phyloP scores from a whole-genome alignment of 2,329 filamentous ascomycete genomes.

The Pestalotiopsis sp. region DNA sequence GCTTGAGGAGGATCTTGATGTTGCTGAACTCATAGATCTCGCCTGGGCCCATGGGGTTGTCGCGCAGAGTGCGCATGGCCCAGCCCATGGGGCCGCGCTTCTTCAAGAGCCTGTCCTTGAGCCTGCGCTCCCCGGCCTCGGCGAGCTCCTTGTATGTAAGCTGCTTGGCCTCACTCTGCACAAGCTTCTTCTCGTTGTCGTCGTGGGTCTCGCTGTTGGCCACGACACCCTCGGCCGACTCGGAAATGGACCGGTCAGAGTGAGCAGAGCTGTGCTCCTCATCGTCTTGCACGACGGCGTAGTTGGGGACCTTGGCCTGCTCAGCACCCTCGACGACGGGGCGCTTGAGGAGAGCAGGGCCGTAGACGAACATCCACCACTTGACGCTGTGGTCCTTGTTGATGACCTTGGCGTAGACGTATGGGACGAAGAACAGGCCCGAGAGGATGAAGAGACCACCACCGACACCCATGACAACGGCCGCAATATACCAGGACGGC shows the following conservation, averaged over 20 bases:
- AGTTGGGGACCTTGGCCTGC: conserved; percentile 68
- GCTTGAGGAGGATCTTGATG: conserved; percentile 63
- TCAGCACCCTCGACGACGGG: conserved; percentile 55
- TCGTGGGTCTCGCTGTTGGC: conserved; percentile 11
- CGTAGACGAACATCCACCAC: conserved; percentile 64
- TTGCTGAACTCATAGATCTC: conserved; percentile 76
- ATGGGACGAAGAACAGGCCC: conserved; percentile 75
- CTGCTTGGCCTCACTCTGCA: conserved; percentile 50
- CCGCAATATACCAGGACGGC: conserved; percentile 67
- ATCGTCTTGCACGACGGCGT: conserved; percentile 73
- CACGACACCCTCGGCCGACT: conserved; percentile 2
- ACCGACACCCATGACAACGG: conserved; percentile 68
- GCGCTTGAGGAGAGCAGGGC: conserved; percentile 67
- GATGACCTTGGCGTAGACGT: conserved; percentile 66
- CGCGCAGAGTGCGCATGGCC: conserved; percentile 77
- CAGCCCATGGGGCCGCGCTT: conserved; percentile 73
- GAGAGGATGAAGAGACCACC: conserved; percentile 61
- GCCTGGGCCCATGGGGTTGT: conserved; percentile 73
- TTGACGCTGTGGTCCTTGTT: conserved; percentile 68
- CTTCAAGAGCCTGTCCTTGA: conserved; percentile 66
- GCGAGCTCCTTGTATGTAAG: conserved; percentile 65
- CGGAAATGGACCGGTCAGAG: conserved; percentile 33
- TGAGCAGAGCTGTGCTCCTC: conserved; percentile 39
- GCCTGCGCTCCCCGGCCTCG: conserved; percentile 55
- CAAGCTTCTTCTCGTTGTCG: conserved; percentile 46